These are phyloP conservation scores for Emiliania huxleyi DNA, from an alignment of 78 protist genomes.

Conservation along the genomic window DNA sequence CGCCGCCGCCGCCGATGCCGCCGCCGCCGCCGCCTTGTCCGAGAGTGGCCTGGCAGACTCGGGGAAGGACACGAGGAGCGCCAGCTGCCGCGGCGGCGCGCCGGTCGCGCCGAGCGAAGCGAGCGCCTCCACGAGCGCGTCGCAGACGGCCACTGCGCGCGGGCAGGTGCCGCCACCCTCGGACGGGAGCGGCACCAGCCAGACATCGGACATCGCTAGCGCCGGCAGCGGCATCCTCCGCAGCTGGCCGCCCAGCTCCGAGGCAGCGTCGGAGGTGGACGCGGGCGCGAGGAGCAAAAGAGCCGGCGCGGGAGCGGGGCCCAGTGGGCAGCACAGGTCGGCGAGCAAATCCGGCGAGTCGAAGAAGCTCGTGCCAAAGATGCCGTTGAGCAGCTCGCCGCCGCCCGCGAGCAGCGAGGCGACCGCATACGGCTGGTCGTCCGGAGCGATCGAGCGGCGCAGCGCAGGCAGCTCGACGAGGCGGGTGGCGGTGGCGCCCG, in stretches of 20 bases:
- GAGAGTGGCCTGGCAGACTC: too few relatives aligned
- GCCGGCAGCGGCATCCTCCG: not conserved
- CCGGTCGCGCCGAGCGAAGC: not conserved
- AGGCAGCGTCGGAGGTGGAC: too few relatives aligned
- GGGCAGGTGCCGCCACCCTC: not conserved
- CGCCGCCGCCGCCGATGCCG: not conserved
- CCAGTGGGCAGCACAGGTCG: not conserved
- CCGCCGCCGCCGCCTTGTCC: not conserved
- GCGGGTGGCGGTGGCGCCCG: too few relatives aligned
- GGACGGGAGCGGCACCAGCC: not conserved
- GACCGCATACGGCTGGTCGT: not conserved
- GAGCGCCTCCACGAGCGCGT: not conserved
- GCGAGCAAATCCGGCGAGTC: not conserved
- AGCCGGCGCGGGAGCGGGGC: too few relatives aligned
- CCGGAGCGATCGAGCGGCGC: not conserved
- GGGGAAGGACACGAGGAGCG: not conserved
- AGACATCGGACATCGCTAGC: not conserved
- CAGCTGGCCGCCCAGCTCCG: too few relatives aligned
- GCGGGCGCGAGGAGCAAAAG: too few relatives aligned
- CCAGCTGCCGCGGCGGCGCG: not conserved
- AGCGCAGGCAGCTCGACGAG: not conserved
- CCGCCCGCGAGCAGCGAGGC: not conserved
- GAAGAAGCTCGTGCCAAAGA: not conserved
- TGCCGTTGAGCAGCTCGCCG: not conserved
- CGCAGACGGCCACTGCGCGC: not conserved